Percentiles rank a stretch among this genome's conserved stretches.
Evolutionary conservation across 2,329 filamentous ascomycete genomes (phyloP).

Genomic region (Neopestalotiopsis rosae): DNA sequence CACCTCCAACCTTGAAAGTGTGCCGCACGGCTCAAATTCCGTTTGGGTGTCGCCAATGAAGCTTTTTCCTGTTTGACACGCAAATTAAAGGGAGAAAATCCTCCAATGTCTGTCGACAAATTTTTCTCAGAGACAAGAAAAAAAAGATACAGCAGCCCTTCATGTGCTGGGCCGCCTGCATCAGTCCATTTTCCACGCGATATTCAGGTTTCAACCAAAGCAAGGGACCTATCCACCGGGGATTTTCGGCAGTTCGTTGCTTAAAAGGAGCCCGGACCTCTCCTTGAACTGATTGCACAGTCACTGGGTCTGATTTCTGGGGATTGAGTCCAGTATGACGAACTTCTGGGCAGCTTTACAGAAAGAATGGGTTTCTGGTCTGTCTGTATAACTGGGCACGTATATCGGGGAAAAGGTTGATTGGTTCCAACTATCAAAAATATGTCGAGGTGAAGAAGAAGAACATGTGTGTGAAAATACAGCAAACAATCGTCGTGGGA

Average conservation of each 20-base stretch:
- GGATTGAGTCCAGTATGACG: not conserved
- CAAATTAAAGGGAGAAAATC: not conserved
- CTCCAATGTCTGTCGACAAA: not conserved
- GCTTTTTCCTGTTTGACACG: not conserved
- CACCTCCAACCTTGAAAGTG: not conserved
- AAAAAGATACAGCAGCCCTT: not conserved
- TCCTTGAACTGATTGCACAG: not conserved
- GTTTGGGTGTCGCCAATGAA: not conserved
- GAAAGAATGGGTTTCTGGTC: not conserved
- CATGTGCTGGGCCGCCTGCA: conserved; percentile 3
- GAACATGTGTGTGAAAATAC: not conserved
- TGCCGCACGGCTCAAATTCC: not conserved
- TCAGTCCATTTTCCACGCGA: conserved; percentile 3
- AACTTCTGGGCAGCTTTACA: not conserved
- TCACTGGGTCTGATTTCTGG: not conserved
- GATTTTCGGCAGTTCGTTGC: conserved; percentile 1
- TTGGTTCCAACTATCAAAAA: too few species aligned
- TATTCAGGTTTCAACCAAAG: not conserved
- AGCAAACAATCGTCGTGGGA: not conserved
- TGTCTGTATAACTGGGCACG: too few species aligned
- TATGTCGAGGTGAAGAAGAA: not conserved
- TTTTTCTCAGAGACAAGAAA: not conserved
- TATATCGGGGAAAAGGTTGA: too few species aligned
- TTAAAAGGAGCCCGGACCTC: not conserved
- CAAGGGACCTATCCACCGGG: not conserved